A percentile compares a stretch with the other conserved stretches of the same genome.
These are phyloP conservation scores for Metrosideros polymorpha DNA, from an alignment of 441 rosid genomes.

Conservation along the genomic window DNA sequence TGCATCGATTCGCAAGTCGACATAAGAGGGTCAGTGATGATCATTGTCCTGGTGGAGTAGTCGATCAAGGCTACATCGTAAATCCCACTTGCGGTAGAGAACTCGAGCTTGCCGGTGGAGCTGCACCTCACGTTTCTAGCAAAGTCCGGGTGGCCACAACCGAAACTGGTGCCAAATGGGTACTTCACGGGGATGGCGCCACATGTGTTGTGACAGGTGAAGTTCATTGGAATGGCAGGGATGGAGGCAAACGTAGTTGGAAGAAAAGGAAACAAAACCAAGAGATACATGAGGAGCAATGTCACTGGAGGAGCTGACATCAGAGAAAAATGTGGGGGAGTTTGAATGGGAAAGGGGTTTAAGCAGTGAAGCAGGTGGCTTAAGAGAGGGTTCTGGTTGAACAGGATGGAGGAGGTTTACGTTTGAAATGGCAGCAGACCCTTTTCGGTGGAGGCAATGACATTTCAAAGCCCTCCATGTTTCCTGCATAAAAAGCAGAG, in stretches of 20 bases:
- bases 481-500: constrained; percentile 35
- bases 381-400: not conserved
- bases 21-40: constrained; percentile 47
- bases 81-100: constrained; percentile 43
- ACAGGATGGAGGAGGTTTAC: not conserved
- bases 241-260: constrained; percentile 7
- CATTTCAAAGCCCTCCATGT: constrained; percentile 8
- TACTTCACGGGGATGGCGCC: constrained; percentile 35
- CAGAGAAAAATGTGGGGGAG: constrained; percentile 1
- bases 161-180: constrained; percentile 50
- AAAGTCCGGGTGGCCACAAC: constrained; percentile 60
- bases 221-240: constrained; percentile 18
- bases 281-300: constrained; percentile 9
- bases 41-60: constrained; percentile 29
- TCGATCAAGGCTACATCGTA: constrained; percentile 42
- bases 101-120: constrained; percentile 31
- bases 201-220: constrained; percentile 29
- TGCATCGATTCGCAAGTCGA: constrained; percentile 62
- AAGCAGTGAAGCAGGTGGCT: not conserved
- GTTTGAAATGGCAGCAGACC: not conserved
- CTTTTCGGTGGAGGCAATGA: not conserved
- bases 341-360: not conserved
- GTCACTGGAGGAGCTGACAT: constrained; percentile 24
- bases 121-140: constrained; percentile 40
- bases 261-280: constrained; percentile 13